Evolutionary conservation across 163 green algal species (phyloP).

Genomic region (Chlamydomonas reinhardtii): DNA sequence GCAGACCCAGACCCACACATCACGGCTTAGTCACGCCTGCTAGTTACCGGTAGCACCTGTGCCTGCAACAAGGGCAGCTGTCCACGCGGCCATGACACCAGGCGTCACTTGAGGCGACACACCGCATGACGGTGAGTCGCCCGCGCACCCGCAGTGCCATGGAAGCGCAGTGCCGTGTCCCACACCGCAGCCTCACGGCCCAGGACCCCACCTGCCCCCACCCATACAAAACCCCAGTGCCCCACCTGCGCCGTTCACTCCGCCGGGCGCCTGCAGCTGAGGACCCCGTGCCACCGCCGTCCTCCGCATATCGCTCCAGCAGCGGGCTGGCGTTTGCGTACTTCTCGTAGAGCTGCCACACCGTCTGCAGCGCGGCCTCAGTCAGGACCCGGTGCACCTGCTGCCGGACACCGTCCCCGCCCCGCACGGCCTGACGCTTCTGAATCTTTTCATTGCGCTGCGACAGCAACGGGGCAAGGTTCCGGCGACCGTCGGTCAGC

Average conservation of each 20-base stretch:
- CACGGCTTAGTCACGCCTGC: too few species aligned
- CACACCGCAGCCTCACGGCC: too few species aligned
- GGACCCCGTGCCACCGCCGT: neutral
- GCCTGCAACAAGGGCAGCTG: too few species aligned
- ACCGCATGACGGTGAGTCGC: too few species aligned
- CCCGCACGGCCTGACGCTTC: neutral
- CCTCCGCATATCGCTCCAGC: neutral
- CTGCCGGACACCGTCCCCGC: neutral
- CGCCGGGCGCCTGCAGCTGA: neutral
- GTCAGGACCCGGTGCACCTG: constrained; percentile 6
- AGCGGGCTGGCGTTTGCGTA: neutral
- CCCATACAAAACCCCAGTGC: neutral
- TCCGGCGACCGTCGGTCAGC: too few species aligned
- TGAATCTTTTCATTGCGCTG: neutral
- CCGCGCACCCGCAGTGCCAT: too few species aligned
- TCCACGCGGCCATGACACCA: too few species aligned
- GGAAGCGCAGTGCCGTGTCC: too few species aligned
- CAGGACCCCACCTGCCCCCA: too few species aligned
- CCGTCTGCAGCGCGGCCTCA: neutral
- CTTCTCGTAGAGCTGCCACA: neutral
- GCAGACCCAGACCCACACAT: too few species aligned
- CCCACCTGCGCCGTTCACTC: neutral
- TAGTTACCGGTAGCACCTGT: too few species aligned
- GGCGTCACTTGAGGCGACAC: too few species aligned
- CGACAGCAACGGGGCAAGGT: neutral